Conservation (phyloP, 306 rosid genomes). For the Vigna mungo region DNA sequence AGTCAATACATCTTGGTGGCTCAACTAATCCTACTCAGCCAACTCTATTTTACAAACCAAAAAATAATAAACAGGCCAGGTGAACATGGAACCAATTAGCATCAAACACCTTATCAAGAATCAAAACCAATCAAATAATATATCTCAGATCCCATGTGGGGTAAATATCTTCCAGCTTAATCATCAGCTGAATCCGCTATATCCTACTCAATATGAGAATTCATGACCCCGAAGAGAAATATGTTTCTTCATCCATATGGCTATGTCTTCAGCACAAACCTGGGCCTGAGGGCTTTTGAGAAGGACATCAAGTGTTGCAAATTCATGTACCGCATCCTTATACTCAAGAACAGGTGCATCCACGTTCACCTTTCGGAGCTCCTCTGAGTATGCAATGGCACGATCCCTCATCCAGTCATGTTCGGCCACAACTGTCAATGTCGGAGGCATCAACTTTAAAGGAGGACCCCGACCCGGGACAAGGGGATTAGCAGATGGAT, state of each 20-base stretch:
- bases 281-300: slow-evolving; percentile 95
- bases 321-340: slow-evolving; percentile 95
- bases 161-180: slow-evolving; percentile 34
- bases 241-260: slow-evolving; percentile 93
- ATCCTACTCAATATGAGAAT: slow-evolving; percentile 79
- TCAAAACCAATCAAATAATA: slow-evolving; percentile 47
- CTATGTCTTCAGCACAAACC: slow-evolving; percentile 91
- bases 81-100: slow-evolving; percentile 40
- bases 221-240: slow-evolving; percentile 95
- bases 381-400: slow-evolving; percentile 98
- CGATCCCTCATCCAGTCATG: slow-evolving; percentile 99
- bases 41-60: slow-evolving; percentile 64
- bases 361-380: slow-evolving; percentile 88
- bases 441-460: slow-evolving; percentile 91
- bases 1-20: slow-evolving; percentile 54
- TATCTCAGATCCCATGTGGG: slow-evolving; percentile 37
- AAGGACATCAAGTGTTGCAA: slow-evolving; percentile 90
- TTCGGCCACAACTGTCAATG: slow-evolving; percentile 96
- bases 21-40: slow-evolving; percentile 70
- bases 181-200: slow-evolving; percentile 34
- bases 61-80: slow-evolving; percentile 30
- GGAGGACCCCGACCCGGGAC: slow-evolving; percentile 77
- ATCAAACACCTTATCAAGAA: slow-evolving; percentile 46
- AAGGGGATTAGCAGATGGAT: slow-evolving; percentile 93
- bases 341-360: slow-evolving; percentile 93